phyloP scores from a whole-genome alignment of 2,329 filamentous ascomycete genomes.

The Monilinia vaccinii-corymbosi region DNA sequence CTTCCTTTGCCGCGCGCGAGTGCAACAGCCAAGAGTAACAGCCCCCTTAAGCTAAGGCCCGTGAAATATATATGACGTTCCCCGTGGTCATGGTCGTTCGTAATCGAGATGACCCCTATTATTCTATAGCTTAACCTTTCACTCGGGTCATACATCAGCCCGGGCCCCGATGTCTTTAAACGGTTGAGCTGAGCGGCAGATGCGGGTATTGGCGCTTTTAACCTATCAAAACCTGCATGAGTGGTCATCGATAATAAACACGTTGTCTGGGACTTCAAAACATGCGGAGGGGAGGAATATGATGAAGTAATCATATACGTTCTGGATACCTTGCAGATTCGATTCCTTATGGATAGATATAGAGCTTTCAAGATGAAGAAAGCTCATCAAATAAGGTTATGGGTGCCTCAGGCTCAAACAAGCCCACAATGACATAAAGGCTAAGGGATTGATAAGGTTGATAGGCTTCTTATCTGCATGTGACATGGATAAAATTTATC shows the following conservation, averaged over 20 bases:
- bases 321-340: not conserved
- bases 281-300: not conserved
- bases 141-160: not conserved
- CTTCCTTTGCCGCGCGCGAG: conserved; percentile 7
- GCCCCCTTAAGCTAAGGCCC: not conserved
- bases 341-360: too few species aligned
- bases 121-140: conserved; percentile 2
- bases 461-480: not conserved
- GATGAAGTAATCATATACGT: not conserved
- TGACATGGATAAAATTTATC: conserved; percentile 7
- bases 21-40: conserved; percentile 3
- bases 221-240: not conserved
- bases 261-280: not conserved
- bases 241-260: not conserved
- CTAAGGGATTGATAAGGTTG: not conserved
- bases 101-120: conserved; percentile 1
- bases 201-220: not conserved
- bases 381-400: rapidly evolving
- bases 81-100: not conserved
- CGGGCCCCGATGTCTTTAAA: not conserved
- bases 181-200: not conserved
- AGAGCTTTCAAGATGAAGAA: not conserved
- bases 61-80: conserved; percentile 4
- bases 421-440: not conserved
- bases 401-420: not conserved